phyloP scores from a whole-genome alignment of 129 eudicot species.

The Saussurea involucrata region DNA sequence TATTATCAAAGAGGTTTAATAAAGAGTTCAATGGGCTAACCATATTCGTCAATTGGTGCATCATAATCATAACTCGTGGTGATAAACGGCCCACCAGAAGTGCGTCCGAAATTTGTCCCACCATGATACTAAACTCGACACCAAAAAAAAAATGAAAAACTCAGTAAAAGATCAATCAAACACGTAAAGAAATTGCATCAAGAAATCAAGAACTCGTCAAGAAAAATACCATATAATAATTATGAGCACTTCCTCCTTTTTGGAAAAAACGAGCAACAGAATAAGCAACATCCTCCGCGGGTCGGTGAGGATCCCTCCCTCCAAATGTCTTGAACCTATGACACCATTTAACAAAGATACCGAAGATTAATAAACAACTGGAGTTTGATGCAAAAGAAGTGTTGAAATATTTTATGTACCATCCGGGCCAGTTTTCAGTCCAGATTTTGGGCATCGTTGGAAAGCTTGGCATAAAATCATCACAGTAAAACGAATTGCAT shows the following conservation, averaged over 20 bases:
- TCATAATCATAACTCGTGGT: constrained; percentile 99
- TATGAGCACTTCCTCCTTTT: constrained; percentile 90
- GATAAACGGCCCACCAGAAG: constrained; percentile 96
- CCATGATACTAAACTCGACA: constrained; percentile 75
- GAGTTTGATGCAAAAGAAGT: background rate
- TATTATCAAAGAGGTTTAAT: background rate
- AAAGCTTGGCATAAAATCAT: constrained; percentile 62
- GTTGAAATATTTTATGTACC: constrained; percentile 37
- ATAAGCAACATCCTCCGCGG: constrained; percentile 91
- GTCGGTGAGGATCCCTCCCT: constrained; percentile 86
- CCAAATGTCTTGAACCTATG: constrained; percentile 95
- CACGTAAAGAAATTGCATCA: background rate
- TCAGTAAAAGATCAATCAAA: background rate
- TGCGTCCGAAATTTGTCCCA: constrained; percentile 97
- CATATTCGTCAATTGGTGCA: constrained; percentile 98
- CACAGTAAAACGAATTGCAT: constrained; percentile 92
- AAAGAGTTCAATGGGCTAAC: constrained; percentile 33
- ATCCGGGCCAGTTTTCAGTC: constrained; percentile 99
- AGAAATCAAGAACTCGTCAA: background rate
- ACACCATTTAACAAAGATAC: background rate
- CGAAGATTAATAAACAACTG: background rate
- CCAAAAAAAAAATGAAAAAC: background rate
- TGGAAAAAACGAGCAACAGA: constrained; percentile 94
- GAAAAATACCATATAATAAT: constrained; percentile 84
- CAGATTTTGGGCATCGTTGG: constrained; percentile 83